These are phyloP conservation scores for Pseudogymnoascus sp. DNA, from an alignment of 2,329 filamentous ascomycete species.

Conservation along the genomic window DNA sequence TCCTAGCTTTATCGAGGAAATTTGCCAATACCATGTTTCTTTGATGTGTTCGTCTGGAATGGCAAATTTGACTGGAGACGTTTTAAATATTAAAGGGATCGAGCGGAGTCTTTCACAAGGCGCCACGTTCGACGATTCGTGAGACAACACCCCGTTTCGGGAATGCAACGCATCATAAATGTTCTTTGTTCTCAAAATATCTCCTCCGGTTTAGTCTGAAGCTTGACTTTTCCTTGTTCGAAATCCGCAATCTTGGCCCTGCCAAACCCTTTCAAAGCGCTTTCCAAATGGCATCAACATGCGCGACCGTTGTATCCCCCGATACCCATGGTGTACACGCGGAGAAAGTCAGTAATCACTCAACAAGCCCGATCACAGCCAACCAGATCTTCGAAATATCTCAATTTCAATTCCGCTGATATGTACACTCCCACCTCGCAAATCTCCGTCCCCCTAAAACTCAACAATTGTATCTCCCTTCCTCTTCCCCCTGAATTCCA, in stretches of 20 bases:
- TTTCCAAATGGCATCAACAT: neutral
- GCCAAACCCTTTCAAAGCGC: neutral
- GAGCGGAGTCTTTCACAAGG: neutral
- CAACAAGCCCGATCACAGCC: neutral
- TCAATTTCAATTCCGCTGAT: slow-evolving; percentile 20
- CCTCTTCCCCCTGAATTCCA: slow-evolving; percentile 77
- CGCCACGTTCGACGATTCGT: neutral
- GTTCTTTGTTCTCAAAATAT: neutral
- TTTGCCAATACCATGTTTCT: neutral
- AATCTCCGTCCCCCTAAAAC: slow-evolving; percentile 44
- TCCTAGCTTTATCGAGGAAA: neutral
- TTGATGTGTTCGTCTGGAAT: neutral
- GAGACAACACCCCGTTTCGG: neutral
- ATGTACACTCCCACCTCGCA: slow-evolving; percentile 35
- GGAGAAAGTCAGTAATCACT: neutral
- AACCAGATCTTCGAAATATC: neutral
- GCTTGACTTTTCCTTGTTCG: neutral
- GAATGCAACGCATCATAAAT: neutral
- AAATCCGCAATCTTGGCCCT: neutral
- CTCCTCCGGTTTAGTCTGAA: neutral
- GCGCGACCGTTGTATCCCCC: neutral
- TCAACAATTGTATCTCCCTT: slow-evolving; percentile 79
- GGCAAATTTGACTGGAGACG: neutral
- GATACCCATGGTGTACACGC: no score
- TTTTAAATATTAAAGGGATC: neutral